phyloP scores from a whole-genome alignment of 805 yeast species.

The Zygoascus biomembranicola region DNA sequence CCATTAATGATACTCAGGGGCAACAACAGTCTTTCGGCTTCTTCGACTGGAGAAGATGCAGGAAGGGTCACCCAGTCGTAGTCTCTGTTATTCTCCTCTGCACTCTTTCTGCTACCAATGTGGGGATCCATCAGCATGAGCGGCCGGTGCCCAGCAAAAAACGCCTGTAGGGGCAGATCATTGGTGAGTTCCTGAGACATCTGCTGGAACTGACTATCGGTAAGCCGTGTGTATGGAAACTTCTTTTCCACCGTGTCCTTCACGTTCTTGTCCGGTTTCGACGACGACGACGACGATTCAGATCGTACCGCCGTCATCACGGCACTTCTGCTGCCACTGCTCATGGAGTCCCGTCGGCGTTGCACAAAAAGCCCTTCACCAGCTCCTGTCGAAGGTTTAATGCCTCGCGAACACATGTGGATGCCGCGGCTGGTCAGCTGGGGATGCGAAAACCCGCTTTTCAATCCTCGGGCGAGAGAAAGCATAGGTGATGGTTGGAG shows the following conservation, averaged over 20 bases:
- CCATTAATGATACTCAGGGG: background rate
- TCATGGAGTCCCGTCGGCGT: conserved; percentile 1
- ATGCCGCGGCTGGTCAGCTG: no score
- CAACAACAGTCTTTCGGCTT: background rate
- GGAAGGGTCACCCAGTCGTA: conserved; percentile 2
- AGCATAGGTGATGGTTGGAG: no score
- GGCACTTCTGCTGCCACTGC: background rate
- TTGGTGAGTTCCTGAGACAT: conserved; percentile 11
- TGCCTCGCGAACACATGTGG: no score
- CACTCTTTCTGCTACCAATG: conserved; percentile 1
- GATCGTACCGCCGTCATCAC: background rate
- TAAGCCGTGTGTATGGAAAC: conserved; percentile 12
- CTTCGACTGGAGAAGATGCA: conserved; percentile 3
- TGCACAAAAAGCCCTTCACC: background rate
- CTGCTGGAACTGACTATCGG: conserved; percentile 11
- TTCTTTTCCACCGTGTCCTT: background rate
- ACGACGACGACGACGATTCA: conserved; percentile 5
- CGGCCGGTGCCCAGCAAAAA: conserved; percentile 41
- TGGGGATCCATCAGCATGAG: conserved; percentile 33
- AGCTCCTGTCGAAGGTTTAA: background rate
- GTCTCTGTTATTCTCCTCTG: background rate
- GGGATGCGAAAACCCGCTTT: no score
- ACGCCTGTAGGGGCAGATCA: conserved; percentile 25
- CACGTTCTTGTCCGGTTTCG: background rate
- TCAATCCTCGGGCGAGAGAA: no score